Conservation (phyloP, 306 rosid species). For the Cicer pinnatifidum region DNA sequence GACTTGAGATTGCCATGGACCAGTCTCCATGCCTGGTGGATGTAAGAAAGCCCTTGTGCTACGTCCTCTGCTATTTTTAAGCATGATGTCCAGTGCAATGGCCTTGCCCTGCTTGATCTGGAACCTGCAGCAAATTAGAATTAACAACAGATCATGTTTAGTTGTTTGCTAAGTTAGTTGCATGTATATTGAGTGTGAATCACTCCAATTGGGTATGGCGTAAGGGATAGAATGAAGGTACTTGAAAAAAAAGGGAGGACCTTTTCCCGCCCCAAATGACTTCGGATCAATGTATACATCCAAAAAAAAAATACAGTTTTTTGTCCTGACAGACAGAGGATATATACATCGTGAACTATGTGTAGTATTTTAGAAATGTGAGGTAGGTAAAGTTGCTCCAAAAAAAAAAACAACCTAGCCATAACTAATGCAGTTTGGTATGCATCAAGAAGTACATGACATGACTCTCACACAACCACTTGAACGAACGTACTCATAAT, state of each 20-base stretch:
- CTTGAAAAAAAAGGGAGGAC: neutral
- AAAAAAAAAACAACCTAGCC: no score
- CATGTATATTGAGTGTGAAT: neutral
- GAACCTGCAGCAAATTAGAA: slow-evolving; percentile 59
- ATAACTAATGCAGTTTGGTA: slow-evolving; percentile 17
- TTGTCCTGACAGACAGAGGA: no score
- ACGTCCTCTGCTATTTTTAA: slow-evolving; percentile 91
- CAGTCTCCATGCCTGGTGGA: slow-evolving; percentile 95
- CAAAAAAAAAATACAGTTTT: no score
- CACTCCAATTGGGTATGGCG: neutral
- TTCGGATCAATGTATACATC: no score
- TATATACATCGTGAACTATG: no score
- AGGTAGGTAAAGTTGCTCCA: no score
- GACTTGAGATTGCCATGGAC: slow-evolving; percentile 94
- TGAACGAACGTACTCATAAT: slow-evolving; percentile 1
- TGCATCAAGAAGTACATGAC: slow-evolving; percentile 23
- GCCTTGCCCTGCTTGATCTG: slow-evolving; percentile 78
- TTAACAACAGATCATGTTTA: slow-evolving; percentile 18
- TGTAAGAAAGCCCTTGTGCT: slow-evolving; percentile 91
- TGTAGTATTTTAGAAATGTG: no score
- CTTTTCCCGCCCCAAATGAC: no score
- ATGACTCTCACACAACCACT: neutral
- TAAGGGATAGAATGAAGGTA: neutral
- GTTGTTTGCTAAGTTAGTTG: neutral
- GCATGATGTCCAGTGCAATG: slow-evolving; percentile 96